Evolutionary conservation across 1,139 yeast genomes (phyloP).

Genomic region (Yarrowia galli): DNA sequence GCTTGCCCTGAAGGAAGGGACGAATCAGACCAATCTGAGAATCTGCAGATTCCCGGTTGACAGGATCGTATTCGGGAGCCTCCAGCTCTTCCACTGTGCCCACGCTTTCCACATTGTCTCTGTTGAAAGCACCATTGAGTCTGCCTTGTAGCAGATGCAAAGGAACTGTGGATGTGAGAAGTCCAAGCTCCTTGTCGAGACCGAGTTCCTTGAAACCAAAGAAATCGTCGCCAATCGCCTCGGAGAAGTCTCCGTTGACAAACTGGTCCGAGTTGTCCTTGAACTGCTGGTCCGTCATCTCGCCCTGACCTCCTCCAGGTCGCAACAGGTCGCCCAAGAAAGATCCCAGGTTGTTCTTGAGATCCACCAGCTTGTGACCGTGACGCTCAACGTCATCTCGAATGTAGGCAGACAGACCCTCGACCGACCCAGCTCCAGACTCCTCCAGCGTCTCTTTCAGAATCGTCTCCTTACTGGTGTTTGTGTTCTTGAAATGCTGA

Average conservation of each 20-base stretch:
- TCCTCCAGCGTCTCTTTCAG: constrained; percentile 72
- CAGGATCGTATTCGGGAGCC: constrained; percentile 52
- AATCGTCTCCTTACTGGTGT: constrained; percentile 56
- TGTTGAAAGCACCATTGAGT: constrained; percentile 54
- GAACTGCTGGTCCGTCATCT: constrained; percentile 78
- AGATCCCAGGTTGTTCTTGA: constrained; percentile 69
- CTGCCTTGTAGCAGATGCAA: constrained; percentile 85
- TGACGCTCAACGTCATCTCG: constrained; percentile 78
- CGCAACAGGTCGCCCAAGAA: constrained; percentile 82
- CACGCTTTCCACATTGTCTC: constrained; percentile 41
- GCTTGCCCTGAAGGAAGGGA: constrained; percentile 58
- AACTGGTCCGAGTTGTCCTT: constrained; percentile 93
- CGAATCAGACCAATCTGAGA: constrained; percentile 65
- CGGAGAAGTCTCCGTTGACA: constrained; percentile 91
- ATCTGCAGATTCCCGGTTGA: constrained; percentile 59
- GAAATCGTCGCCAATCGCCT: constrained; percentile 94
- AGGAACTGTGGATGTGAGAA: constrained; percentile 86
- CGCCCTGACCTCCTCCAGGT: constrained; percentile 70
- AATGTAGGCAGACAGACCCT: constrained; percentile 74
- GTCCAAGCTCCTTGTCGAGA: constrained; percentile 89
- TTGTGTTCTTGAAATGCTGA: constrained; percentile 55
- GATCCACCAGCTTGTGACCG: constrained; percentile 69
- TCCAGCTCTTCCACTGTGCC: constrained; percentile 42
- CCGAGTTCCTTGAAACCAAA: constrained; percentile 96
- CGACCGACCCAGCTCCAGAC: constrained; percentile 85